A percentile compares a stretch with the other conserved stretches of the same genome.
phyloP scores from a whole-genome alignment of 805 yeast genomes.

The Jamesozyma piceae region DNA sequence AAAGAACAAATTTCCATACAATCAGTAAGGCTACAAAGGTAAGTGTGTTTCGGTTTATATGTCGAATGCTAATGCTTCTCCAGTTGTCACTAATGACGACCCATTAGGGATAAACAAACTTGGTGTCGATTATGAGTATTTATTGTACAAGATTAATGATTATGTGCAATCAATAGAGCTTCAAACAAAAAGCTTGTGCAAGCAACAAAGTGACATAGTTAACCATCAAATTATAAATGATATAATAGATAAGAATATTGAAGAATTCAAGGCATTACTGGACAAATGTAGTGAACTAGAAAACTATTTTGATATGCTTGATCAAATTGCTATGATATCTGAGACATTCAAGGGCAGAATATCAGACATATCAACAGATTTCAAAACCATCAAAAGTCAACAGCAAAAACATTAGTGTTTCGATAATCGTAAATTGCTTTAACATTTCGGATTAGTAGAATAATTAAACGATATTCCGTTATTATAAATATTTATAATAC shows the following conservation, averaged over 20 bases:
- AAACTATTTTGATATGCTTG: conserved; percentile 41
- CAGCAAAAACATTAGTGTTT: background rate
- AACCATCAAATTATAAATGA: conserved; percentile 19
- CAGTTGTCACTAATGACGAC: conserved; percentile 29
- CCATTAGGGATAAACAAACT: conserved; percentile 54
- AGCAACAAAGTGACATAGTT: conserved; percentile 19
- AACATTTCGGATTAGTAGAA: no score
- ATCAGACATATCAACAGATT: conserved; percentile 22
- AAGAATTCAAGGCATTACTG: conserved; percentile 33
- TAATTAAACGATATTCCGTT: background rate
- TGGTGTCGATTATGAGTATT: conserved; percentile 54
- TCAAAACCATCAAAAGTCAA: conserved; percentile 9
- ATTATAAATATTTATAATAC: background rate
- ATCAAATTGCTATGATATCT: conserved; percentile 39
- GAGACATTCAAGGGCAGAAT: conserved; percentile 33
- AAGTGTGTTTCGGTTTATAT: background rate
- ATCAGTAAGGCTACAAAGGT: no score
- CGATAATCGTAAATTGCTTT: no score
- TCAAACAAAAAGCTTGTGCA: conserved; percentile 28
- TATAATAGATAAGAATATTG: conserved; percentile 35
- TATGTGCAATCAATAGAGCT: conserved; percentile 41
- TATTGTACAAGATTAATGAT: conserved; percentile 53
- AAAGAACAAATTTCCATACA: no score
- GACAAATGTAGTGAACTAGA: conserved; percentile 43
- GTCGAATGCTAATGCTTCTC: conserved; percentile 1